Evolutionary conservation across 1,139 yeast genomes (phyloP), one percentile per base, ranked within the genome.

Genomic region (Casaregolazyma suthepensis): DNA sequence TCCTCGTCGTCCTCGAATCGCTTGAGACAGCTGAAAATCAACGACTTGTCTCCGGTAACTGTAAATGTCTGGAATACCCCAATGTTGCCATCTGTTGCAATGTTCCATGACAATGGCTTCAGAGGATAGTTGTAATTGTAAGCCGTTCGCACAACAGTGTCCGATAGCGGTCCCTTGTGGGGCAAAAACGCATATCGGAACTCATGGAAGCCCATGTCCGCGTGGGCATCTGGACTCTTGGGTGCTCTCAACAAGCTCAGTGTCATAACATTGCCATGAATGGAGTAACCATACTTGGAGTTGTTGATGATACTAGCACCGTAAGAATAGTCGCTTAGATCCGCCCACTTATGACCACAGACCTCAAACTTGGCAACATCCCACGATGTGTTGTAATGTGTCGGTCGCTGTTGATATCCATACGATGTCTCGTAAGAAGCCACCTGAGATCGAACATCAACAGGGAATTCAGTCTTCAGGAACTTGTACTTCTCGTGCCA

Each of bases 311-410:
- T 71, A 0, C 95, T 79, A n/a, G 90, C 96, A 64, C 98, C 98
- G 65, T 88, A 90, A 57, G 80, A 81, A 68, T 75, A 80, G 64
- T 89, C 98, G 40, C 95, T 85, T 64, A 87, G 82, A 67, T 93
- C 98, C 66, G 94, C 91, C 73, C 89, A 93, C 66, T 88, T 87
- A 70, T 93, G 98, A 63, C 87, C 91, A 62, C 96, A 88, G 19
- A 90, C 96, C 71, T 93, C 99, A 70, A 93, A 93, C 70, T 90
- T 90, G 56, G 98, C 98, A 44, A 85, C 85, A 66, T 91, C 99
- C 98, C 98, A 91, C 1, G 89, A 74, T 1, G 98, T 91, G 67
- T 93, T 93, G 73, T 77, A 91, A 69, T 91, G 98, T 0, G 98
- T 93, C 47, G 98, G 96, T 61, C 98, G 81, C 63, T 80, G 82